Base-by-base conservation (phyloP, 2,329 filamentous ascomycete species). In the Pseudogymnoascus sp. region DNA sequence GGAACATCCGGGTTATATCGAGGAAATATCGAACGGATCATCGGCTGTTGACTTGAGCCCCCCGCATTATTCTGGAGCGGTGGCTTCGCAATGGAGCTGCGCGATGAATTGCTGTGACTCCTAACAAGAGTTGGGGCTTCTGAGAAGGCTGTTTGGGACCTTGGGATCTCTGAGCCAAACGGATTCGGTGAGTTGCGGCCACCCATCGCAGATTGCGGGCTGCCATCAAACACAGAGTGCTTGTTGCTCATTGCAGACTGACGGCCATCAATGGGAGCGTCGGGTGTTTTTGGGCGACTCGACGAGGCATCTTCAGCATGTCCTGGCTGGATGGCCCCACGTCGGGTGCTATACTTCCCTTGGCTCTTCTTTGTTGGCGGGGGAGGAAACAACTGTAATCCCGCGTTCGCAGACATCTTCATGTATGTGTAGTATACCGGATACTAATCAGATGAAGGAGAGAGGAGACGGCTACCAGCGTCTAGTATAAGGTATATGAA, bases 21-120 rank as follows among this genome's bases (percentile, higher is more conserved):
- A 6, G 89, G 89, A 68, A 92, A 92, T 68, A 92, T 91, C 23
- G 89, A 92, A 33, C 83, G 81, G 68, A 89, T 80, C 0, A 81
- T 76, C 5, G 75, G 73, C 64, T 75, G 75, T 64, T 69, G 62
- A 38, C 63, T 66, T 45, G 66, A 19, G 26, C 52, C 52, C 19
- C 5, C 52, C 29, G 52, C 52, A 26, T 14, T 23, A 31, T 60
- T 49, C 74, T 72, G 23, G 77, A 75, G 26, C 69, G 80, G 69
- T 14, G 81, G 82, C 23, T 86, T 85, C 60, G 81, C 80, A 66
- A 85, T 84, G 19, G 83, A 86, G 70, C 75, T 81, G 61, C 81
- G 76, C 1, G 82, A 83, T 16, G 77, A 74, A 58, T 74, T 77
- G 69, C 80, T 84, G 59, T 76, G 76, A 64, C 74, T 78, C 59